Conservation (phyloP, 1,139 yeast genomes). For the Geotrichum carabidarum region DNA sequence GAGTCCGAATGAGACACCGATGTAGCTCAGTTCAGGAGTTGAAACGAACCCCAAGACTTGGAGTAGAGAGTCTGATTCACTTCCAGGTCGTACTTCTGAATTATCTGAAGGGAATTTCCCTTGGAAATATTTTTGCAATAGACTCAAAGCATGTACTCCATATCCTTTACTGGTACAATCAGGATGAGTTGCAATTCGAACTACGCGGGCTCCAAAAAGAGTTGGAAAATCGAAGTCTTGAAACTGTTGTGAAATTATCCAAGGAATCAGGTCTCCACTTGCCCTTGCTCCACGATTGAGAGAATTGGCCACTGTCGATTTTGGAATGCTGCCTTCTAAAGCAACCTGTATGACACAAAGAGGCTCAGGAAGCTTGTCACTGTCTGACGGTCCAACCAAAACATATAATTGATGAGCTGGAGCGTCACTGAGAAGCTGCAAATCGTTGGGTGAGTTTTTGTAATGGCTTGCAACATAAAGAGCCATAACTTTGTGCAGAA, state of each 20-base stretch:
- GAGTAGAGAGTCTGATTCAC: constrained; percentile 68
- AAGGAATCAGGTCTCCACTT: constrained; percentile 95
- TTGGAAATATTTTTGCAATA: constrained; percentile 79
- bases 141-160: constrained; percentile 82
- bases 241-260: constrained; percentile 95
- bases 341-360: constrained; percentile 92
- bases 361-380: constrained; percentile 80
- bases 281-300: constrained; percentile 92
- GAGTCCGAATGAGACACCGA: constrained; percentile 94
- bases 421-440: constrained; percentile 95
- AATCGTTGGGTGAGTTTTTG: constrained; percentile 94
- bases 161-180: constrained; percentile 95
- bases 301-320: constrained; percentile 80
- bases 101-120: constrained; percentile 72
- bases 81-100: constrained; percentile 43
- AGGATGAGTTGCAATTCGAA: constrained; percentile 95
- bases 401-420: constrained; percentile 97
- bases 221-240: constrained; percentile 97
- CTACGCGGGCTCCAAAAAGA: constrained; percentile 91
- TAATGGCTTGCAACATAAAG: constrained; percentile 93
- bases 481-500: constrained; percentile 95
- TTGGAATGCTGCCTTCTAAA: constrained; percentile 91
- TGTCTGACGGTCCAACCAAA: constrained; percentile 87
- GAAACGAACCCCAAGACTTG: constrained; percentile 77
- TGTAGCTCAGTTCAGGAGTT: constrained; percentile 65